These are phyloP conservation scores for Apophysomyces elegans DNA, from an alignment of 371 early-diverging fungal species.

Conservation along the genomic window DNA sequence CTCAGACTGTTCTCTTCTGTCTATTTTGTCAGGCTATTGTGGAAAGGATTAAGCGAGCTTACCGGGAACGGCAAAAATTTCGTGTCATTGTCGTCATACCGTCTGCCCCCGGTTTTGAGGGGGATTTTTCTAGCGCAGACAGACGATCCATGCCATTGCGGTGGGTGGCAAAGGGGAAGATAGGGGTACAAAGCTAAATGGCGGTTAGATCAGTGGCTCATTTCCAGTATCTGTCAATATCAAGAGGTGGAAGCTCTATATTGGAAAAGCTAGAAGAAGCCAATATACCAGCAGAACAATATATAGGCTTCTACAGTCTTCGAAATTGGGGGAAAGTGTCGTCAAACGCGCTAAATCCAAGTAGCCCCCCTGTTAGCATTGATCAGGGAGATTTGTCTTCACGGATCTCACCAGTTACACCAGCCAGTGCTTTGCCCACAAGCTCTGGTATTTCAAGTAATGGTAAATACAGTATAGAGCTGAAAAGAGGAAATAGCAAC, in stretches of 20 bases:
- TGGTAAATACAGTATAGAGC: not conserved
- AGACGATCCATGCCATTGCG: slow-evolving; percentile 43
- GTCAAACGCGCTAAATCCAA: slow-evolving; percentile 21
- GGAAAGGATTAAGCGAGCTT: slow-evolving; percentile 80
- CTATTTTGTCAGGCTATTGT: slow-evolving; percentile 64
- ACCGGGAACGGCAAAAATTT: slow-evolving; percentile 68
- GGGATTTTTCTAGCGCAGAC: slow-evolving; percentile 69
- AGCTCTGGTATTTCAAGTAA: not conserved
- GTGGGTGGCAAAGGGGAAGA: slow-evolving; percentile 18
- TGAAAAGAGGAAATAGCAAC: slow-evolving; percentile 13
- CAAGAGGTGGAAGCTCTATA: slow-evolving; percentile 77
- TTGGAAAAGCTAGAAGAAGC: slow-evolving; percentile 59
- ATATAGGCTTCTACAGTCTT: slow-evolving; percentile 80
- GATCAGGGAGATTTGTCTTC: slow-evolving; percentile 12
- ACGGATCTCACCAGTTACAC: slow-evolving; percentile 14
- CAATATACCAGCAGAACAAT: slow-evolving; percentile 71
- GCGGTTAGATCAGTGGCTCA: slow-evolving; percentile 64
- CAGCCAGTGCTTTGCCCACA: not conserved
- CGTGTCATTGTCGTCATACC: slow-evolving; percentile 88
- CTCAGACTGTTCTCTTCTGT: slow-evolving; percentile 9
- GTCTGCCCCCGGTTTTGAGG: slow-evolving; percentile 88
- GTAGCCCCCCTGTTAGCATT: slow-evolving; percentile 16
- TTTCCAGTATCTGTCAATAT: slow-evolving; percentile 82
- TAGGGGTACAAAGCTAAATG: slow-evolving; percentile 6
- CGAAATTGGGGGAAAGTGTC: slow-evolving; percentile 65